Conservation (phyloP, 495 filamentous ascomycete species). For the Lophiostoma macrostomum region DNA sequence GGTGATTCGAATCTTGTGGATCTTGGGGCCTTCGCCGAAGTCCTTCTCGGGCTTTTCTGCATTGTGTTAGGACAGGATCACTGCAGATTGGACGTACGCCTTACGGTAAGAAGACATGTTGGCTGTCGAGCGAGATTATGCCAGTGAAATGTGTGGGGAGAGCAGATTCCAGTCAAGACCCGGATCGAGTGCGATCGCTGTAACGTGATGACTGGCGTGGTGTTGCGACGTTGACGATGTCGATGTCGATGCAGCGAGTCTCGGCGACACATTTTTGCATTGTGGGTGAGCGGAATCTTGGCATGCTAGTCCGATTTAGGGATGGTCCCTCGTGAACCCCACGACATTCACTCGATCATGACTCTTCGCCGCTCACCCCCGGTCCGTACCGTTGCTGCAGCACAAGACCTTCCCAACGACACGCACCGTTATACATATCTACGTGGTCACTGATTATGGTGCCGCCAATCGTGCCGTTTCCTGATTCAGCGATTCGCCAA, state of each 20-base stretch:
- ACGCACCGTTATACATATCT: background rate
- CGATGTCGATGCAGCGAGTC: slow-evolving; percentile 4
- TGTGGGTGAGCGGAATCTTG: slow-evolving; percentile 37
- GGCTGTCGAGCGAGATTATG: slow-evolving; percentile 9
- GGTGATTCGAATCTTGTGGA: slow-evolving; percentile 98
- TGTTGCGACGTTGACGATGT: slow-evolving; percentile 36
- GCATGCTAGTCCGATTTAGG: slow-evolving; percentile 42
- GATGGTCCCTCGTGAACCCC: background rate
- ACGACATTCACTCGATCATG: too few relatives aligned
- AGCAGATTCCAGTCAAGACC: slow-evolving; percentile 59
- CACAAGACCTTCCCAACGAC: background rate
- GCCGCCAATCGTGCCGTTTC: slow-evolving; percentile 73
- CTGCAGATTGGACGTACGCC: too few relatives aligned
- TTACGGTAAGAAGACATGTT: slow-evolving; percentile 41
- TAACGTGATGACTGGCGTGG: slow-evolving; percentile 44
- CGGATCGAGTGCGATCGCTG: slow-evolving; percentile 44
- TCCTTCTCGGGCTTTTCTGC: slow-evolving; percentile 89
- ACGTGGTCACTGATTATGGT: slow-evolving; percentile 49
- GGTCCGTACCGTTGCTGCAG: too few relatives aligned
- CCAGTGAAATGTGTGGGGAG: slow-evolving; percentile 5
- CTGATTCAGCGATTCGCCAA: slow-evolving; percentile 62
- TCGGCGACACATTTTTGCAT: slow-evolving; percentile 22
- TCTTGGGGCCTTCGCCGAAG: slow-evolving; percentile 85
- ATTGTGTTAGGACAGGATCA: background rate
- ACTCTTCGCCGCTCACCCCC: too few relatives aligned